Base-by-base conservation (phyloP, 2,329 filamentous ascomycete genomes). In the Aspergillus fumigatus region DNA sequence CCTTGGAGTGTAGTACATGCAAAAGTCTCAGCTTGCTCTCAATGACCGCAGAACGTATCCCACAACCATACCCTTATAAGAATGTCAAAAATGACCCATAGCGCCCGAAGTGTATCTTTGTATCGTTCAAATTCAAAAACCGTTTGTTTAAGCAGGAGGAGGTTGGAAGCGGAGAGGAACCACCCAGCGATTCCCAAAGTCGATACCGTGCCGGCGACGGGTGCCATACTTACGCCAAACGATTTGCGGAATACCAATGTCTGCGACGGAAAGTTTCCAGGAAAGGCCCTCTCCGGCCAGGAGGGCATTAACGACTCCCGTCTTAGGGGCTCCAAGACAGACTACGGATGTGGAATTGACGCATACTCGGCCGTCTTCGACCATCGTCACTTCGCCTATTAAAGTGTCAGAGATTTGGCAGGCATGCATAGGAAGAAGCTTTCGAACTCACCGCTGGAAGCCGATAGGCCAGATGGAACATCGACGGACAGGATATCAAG, bases 131-230 rank as follows among this genome's bases (percentile, higher is more conserved):
- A 60, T 62, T 45, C 23, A 54, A 57, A 60, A 51, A 58, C 63
- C 61, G 52, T 52, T 21, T 51, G 11, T 38, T 67, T 58, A 74
- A 21, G 64, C 61, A 23, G 65, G 53, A 49, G 66, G 50, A 3
- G 70, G 59, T 41, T 74, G 72, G 63, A 72, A 82, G 50, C 75
- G 71, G 74, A 94, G 83, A 65, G 88, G 85, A 14, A 95, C 80
- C 60, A 94, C 86, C 93, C 93, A 97, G 62, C 87, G 84, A 58
- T 87, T 86, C 25, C 90, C 91, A 79, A 97, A 97, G 66, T 92
- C 91, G 55, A 97, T 88, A 0, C 92, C 92, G 62, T 90, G 87
- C 21, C 92, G 85, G 51, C 91, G 84, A 69, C 89, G 87, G 4
- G 89, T 90, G 2, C 90, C 89, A 1, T 89, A 89, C 71, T 91